Base-by-base conservation (phyloP, 2,329 filamentous ascomycete genomes). In the Beauveria asiatica region DNA sequence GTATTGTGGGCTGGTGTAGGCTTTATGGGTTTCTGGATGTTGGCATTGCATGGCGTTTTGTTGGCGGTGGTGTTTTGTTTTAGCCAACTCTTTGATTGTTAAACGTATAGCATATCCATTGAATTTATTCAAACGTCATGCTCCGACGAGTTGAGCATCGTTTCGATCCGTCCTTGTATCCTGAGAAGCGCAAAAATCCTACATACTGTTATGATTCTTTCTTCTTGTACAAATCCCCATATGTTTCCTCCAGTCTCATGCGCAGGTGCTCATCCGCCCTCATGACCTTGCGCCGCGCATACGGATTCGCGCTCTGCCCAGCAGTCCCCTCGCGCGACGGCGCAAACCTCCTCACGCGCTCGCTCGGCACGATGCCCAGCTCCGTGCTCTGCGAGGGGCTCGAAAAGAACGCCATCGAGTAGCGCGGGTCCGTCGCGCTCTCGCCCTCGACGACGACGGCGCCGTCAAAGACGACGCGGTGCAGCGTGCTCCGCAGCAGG, bases 401-500 rank as follows among this genome's bases (percentile, higher is more conserved):
- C 64, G 84, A 87, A 72, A 89, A 89, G 72, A 83, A 88, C 7
- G 82, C 86, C 64, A 89, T 85, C 10, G 83, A 85, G 67, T 88
- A 88, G 52, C 86, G 74, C 62, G 83, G 76, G 27, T 79, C 80
- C 0, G 69, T 66, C 37, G 74, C 78, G 4, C 72, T 74, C 69
- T 83, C 82, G n/a, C 77, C 79, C 2, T 70, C 63, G 1, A 75
- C 69, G 7, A 33, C 61, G 9, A 33, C 61, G 16, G 52, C 67
- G 0, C 65, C 61, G 0, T 79, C 75, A 65, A 96, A 94, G 0
- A 93, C 85, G 33, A 97, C 94, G 11, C 93, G 80, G 70, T 97
- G 94, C 6, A 97, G 84, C 0, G 93, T 97, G 66, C 87, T 92
- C 67, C 91, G 88, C 64, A 97, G 80, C 51, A 97, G 74, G 0